phyloP scores from a whole-genome alignment of 2,329 filamentous ascomycete genomes.

The Pseudogymnoascus verrucosus region DNA sequence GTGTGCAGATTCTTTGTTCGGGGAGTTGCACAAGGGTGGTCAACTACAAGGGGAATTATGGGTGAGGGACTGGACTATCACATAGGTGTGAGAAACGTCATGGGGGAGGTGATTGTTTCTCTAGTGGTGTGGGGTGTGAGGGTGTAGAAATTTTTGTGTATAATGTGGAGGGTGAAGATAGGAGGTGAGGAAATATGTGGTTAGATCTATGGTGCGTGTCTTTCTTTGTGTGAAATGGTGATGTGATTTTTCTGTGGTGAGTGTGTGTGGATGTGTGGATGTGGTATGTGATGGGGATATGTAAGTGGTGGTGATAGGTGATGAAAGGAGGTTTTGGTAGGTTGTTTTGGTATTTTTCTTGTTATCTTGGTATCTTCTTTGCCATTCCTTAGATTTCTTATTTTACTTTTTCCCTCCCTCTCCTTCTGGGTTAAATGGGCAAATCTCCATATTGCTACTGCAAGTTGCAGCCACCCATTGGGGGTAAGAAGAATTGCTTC shows the following conservation, averaged over 20 bases:
- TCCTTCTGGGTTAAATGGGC: not conserved
- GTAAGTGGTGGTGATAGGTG: not conserved
- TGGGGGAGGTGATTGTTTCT: not conserved
- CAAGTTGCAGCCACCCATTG: not conserved
- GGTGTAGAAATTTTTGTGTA: not conserved
- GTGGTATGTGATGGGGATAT: not conserved
- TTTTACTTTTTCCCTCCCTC: too few relatives aligned
- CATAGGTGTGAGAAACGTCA: not conserved
- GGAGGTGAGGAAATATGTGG: not conserved
- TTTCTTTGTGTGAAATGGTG: not conserved
- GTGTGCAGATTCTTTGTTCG: not conserved
- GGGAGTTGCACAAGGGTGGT: too few relatives aligned
- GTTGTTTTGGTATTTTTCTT: not conserved
- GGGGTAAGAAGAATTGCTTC: not conserved
- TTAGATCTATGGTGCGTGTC: not conserved
- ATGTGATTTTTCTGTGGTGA: not conserved
- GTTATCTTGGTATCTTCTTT: not conserved
- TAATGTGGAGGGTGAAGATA: not conserved
- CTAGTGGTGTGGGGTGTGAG: not conserved
- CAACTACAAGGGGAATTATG: not conserved
- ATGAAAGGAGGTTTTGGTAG: not conserved
- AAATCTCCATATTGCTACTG: not conserved
- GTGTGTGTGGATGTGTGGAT: not conserved
- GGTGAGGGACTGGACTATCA: not conserved
- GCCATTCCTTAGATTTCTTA: too few relatives aligned